Base-by-base conservation (phyloP, 768 basidiomycete species). In the Leccinellum albellum region DNA sequence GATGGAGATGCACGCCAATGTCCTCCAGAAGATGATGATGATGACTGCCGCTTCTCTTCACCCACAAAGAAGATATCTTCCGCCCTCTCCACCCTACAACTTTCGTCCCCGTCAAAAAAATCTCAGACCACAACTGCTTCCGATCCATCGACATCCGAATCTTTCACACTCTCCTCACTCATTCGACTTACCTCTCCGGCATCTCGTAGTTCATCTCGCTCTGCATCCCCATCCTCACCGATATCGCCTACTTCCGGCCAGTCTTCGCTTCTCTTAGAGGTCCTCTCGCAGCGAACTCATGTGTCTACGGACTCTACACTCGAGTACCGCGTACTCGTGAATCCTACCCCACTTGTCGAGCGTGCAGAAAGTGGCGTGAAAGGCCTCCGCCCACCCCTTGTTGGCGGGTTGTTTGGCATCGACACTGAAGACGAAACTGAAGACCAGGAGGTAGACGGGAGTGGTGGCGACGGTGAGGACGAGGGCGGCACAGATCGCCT, bases 311-410 rank as follows among this genome's bases (percentile, higher is more conserved):
- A 91, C 62, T 73, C 77, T 8, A 74, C 85, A 1, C 75, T 85
- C 42, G 93, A 96, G 70, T 94, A 92, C 62, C 87, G 93, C 1
- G 74, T 95, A 13, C 87, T 92, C 63, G 77, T 93, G 52, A 79
- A 82, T 7, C 92, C 89, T 0, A 76, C 77, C 6, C 78, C 80
- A 47, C 79, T 94, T 21, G 88, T 90, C 5, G 75, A 73, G 4
- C 74, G 90, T 0, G 81, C 86, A 13, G 85, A 85, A 61, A 79
- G 78, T 0, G 89, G 89, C 0, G 79, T 95, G 52, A 76, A 78
- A 53, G 89, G 88, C 8, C 73, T 79, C 20, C 79, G 91, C 3
- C 76, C 76, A 33, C 73, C 76, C 15, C 73, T 76, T 14, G 64
- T 71, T 33, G 74, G 57, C 62, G 81, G 70, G 1, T 8, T 70